Evolutionary conservation across 106 monocot species (phyloP).

Genomic region (Amphibolis antarctica): DNA sequence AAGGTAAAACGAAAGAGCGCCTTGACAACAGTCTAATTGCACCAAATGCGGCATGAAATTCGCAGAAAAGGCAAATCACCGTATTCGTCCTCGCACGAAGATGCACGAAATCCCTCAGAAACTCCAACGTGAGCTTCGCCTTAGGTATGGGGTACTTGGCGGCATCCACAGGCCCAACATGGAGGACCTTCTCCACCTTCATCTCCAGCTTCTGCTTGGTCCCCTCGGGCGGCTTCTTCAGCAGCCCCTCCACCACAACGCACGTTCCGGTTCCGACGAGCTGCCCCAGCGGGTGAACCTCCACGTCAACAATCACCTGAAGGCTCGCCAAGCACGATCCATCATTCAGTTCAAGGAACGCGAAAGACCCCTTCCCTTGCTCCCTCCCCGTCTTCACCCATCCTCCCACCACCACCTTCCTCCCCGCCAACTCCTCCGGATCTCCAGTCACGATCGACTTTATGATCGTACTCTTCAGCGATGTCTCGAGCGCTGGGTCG

Average conservation of each 20-base stretch:
- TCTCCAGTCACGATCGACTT: conserved; percentile 28
- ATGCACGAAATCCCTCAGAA: conserved; percentile 60
- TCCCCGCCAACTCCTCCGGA: conserved; percentile 30
- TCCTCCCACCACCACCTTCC: conserved; percentile 62
- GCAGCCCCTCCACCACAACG: conserved; percentile 73
- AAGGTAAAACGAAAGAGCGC: no score
- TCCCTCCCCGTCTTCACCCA: conserved; percentile 95
- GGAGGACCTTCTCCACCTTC: conserved; percentile 46
- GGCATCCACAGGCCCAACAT: conserved; percentile 55
- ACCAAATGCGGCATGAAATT: background rate
- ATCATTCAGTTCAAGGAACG: conserved; percentile 94
- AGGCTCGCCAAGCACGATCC: conserved; percentile 75
- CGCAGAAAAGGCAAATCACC: conserved; percentile 11
- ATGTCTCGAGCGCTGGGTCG: conserved; percentile 21
- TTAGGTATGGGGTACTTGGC: conserved; percentile 75
- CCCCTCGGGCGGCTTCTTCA: conserved; percentile 86
- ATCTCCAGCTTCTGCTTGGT: conserved; percentile 71
- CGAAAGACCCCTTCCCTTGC: conserved; percentile 90
- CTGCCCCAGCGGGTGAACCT: conserved; percentile 40
- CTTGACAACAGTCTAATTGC: background rate
- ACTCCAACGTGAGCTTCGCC: conserved; percentile 74
- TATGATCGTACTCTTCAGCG: conserved; percentile 36
- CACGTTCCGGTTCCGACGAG: conserved; percentile 69
- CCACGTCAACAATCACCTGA: conserved; percentile 76
- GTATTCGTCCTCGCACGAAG: conserved; percentile 84